Evolutionary conservation across 805 yeast species (phyloP).

Genomic region (Starmerella apis): DNA sequence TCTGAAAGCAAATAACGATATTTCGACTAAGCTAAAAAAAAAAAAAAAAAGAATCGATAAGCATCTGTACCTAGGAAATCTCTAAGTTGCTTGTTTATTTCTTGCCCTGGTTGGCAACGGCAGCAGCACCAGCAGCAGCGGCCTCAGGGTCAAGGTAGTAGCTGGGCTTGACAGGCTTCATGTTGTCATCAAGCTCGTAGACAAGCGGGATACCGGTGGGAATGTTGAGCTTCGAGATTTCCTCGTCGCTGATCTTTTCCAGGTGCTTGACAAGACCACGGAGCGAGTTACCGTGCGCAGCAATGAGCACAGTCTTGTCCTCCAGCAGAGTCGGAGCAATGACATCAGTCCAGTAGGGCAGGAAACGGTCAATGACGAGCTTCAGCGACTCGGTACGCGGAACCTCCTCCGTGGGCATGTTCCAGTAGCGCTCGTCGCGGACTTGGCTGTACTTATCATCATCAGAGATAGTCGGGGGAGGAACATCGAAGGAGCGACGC

Average conservation of each 20-base stretch:
- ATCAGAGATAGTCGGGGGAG: slow-evolving; percentile 82
- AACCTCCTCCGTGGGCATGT: slow-evolving; percentile 72
- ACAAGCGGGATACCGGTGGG: slow-evolving; percentile 99
- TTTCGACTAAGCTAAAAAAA: too few relatives aligned
- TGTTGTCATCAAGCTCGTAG: slow-evolving; percentile 77
- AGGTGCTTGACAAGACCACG: slow-evolving; percentile 94
- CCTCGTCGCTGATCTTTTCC: slow-evolving; percentile 84
- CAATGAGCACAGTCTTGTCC: slow-evolving; percentile 83
- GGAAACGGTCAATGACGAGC: slow-evolving; percentile 88
- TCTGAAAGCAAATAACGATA: too few relatives aligned
- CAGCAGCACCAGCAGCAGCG: slow-evolving; percentile 99
- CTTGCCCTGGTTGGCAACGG: slow-evolving; percentile 90
- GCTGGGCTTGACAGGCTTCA: slow-evolving; percentile 84
- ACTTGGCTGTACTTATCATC: slow-evolving; percentile 72
- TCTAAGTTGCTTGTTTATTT: neutral
- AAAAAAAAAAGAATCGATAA: neutral
- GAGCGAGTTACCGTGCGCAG: slow-evolving; percentile 98
- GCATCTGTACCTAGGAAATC: too few relatives aligned
- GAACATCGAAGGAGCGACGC: slow-evolving; percentile 96
- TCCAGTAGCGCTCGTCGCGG: slow-evolving; percentile 74
- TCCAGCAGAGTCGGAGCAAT: slow-evolving; percentile 72
- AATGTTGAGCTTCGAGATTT: slow-evolving; percentile 87
- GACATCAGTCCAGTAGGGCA: slow-evolving; percentile 94
- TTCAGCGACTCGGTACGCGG: slow-evolving; percentile 93
- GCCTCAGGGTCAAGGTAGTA: slow-evolving; percentile 99